These are phyloP conservation scores for Rosellinia necatrix DNA, from an alignment of 2,329 filamentous ascomycete genomes.

Conservation along the genomic window DNA sequence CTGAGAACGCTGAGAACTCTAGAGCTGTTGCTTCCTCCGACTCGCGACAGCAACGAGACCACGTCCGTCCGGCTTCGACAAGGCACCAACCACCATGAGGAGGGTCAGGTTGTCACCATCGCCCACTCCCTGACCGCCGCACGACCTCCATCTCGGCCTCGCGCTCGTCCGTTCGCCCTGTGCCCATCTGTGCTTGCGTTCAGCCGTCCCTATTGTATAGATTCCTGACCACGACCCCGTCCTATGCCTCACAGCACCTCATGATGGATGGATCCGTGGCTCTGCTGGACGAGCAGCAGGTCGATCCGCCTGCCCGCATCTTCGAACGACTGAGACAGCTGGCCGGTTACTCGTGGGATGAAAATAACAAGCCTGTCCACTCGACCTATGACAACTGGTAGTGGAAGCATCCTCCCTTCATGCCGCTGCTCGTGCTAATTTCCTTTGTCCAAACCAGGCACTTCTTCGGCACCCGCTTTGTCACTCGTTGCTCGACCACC, in stretches of 20 bases:
- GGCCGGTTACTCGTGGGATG: conserved; percentile 78
- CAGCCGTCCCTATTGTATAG: conserved; percentile 19
- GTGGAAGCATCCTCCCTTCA: conserved; percentile 26
- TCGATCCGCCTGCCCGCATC: conserved; percentile 69
- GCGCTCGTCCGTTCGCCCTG: conserved; percentile 2
- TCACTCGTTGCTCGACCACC: conserved; percentile 54
- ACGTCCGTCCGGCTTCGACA: not conserved
- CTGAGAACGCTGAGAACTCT: too few relatives aligned
- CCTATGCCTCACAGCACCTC: conserved; percentile 32
- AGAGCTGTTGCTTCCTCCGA: not conserved
- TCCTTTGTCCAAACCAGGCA: conserved; percentile 54
- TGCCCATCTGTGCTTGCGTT: conserved; percentile 5
- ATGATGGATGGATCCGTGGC: conserved; percentile 57
- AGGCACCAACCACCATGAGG: conserved; percentile 22
- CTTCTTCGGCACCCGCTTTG: conserved; percentile 66
- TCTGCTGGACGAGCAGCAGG: conserved; percentile 57
- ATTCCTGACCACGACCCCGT: conserved; percentile 1
- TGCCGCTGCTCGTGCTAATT: conserved; percentile 6
- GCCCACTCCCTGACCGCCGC: conserved; percentile 20
- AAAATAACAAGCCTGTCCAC: conserved; percentile 60
- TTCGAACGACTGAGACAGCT: conserved; percentile 75
- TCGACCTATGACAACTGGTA: conserved; percentile 89
- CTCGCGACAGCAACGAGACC: not conserved
- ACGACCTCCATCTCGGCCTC: conserved; percentile 2
- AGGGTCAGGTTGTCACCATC: conserved; percentile 10